Evolutionary conservation across 257 asterid genomes (phyloP), one percentile per base, ranked within the genome.

Genomic region (Nicotiana benthamiana): DNA sequence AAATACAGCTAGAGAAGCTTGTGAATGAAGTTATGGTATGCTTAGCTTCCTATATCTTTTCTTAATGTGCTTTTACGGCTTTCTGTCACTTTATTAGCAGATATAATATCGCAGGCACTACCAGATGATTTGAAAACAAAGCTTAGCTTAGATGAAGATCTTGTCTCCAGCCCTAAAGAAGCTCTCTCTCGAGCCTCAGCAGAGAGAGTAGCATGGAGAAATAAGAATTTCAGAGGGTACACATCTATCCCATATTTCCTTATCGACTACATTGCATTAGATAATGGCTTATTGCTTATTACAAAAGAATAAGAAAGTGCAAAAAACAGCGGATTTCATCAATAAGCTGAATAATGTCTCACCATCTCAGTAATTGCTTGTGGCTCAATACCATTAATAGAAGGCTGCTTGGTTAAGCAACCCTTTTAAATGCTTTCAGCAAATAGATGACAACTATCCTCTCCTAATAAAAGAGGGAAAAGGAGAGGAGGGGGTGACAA

Each of bases 1-100:
- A 96, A 87, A 96, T 96, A 80, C 99, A 96, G 86, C 83, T 96
- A 85, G 99, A 96, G 89, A 94, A 96, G 85, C 97, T 96, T 80
- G 95, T 96, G 51, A 87, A 91, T 65, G 99, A 96, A 64, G 92
- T 96, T 83, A 94, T 92, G 99, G 99, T 96, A 92, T 81, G 93
- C 83, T 8, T 46, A 51, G 11, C 75, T 82, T 68, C n/a, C 78
- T 26, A 11, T 5, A 75, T 27, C 80, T 62, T 81, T 54, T 63
- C 18, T 51, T 83, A 5, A 67, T 72, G 52, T 7, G 79, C 22
- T 67, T 32, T 80, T 65, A 43, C 66, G 78, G 48, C 26, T 70
- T 46, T 36, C 79, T 63, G 43, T 81, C 75, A 85, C 89, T 75
- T 26, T 26, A 26, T 26, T 91, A 65, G 15, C 30, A 57, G 78